Conservation (phyloP, 2,329 filamentous ascomycete species). For the Blumeriella jaapii region DNA sequence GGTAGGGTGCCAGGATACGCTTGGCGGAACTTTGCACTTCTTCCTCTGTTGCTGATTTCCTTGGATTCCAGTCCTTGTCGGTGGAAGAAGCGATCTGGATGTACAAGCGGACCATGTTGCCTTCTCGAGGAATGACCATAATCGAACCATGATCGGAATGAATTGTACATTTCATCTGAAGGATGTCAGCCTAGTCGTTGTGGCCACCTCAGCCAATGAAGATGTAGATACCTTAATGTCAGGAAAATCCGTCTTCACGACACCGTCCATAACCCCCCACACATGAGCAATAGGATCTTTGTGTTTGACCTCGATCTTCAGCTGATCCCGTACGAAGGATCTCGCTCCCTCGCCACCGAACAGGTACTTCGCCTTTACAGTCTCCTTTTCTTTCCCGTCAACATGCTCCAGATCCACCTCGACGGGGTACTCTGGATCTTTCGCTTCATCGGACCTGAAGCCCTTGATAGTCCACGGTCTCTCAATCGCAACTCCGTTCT, state of each 20-base stretch:
- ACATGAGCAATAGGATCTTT: slow-evolving; percentile 60
- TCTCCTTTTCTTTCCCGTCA: slow-evolving; percentile 63
- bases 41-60: slow-evolving; percentile 49
- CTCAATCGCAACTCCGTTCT: slow-evolving; percentile 48
- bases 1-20: slow-evolving; percentile 54
- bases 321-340: slow-evolving; percentile 51
- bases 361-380: slow-evolving; percentile 54
- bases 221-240: slow-evolving; percentile 62
- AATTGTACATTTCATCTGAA: slow-evolving; percentile 61
- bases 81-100: slow-evolving; percentile 55
- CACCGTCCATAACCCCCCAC: slow-evolving; percentile 67
- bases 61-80: slow-evolving; percentile 48
- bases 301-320: slow-evolving; percentile 60
- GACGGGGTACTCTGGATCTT: slow-evolving; percentile 60
- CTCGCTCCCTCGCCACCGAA: slow-evolving; percentile 62
- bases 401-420: slow-evolving; percentile 67
- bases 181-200: slow-evolving; percentile 35
- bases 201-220: slow-evolving; percentile 26
- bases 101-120: slow-evolving; percentile 57
- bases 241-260: slow-evolving; percentile 62
- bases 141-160: slow-evolving; percentile 65
- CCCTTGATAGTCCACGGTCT: slow-evolving; percentile 53
- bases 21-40: slow-evolving; percentile 55
- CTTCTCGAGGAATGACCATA: slow-evolving; percentile 67
- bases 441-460: slow-evolving; percentile 46